phyloP scores from a whole-genome alignment of 176 grass and related monocot species.

The Typha latifolia region DNA sequence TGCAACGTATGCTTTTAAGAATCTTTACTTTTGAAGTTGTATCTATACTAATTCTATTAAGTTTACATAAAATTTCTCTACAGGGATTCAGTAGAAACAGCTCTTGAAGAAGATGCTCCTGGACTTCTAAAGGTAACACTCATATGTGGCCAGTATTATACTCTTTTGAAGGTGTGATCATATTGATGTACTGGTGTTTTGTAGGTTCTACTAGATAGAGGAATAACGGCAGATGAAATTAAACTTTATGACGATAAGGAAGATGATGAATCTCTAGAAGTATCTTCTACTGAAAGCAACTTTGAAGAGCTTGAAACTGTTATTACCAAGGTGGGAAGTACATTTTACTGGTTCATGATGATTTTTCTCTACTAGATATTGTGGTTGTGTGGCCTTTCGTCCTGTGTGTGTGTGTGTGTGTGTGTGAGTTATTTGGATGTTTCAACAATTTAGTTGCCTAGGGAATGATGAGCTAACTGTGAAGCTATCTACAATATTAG shows the following conservation, averaged over 20 bases:
- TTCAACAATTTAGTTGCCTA: background rate
- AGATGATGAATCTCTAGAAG: constrained; percentile 39
- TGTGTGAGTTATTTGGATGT: background rate
- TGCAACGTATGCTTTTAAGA: constrained; percentile 50
- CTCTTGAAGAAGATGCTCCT: constrained; percentile 94
- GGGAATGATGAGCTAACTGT: background rate
- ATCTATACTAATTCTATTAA: background rate
- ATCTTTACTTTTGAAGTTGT: constrained; percentile 12
- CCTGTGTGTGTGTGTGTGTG: background rate
- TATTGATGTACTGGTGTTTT: constrained; percentile 10
- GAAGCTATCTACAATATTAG: background rate
- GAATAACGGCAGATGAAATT: constrained; percentile 65
- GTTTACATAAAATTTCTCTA: background rate
- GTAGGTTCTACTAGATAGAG: constrained; percentile 76
- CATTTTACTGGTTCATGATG: constrained; percentile 2
- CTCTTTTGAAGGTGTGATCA: constrained; percentile 10
- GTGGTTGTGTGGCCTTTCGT: background rate
- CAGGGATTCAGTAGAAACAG: constrained; percentile 82
- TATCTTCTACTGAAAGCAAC: constrained; percentile 41
- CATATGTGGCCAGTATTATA: constrained; percentile 12
- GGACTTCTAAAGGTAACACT: constrained; percentile 69
- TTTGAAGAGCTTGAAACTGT: constrained; percentile 82
- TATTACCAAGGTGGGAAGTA: constrained; percentile 61
- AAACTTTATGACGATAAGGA: constrained; percentile 72
- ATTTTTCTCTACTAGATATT: background rate